Evolutionary conservation across 2,329 filamentous ascomycete species (phyloP), one percentile per base, ranked within the genome.

Genomic region (Fusarium avenaceum): DNA sequence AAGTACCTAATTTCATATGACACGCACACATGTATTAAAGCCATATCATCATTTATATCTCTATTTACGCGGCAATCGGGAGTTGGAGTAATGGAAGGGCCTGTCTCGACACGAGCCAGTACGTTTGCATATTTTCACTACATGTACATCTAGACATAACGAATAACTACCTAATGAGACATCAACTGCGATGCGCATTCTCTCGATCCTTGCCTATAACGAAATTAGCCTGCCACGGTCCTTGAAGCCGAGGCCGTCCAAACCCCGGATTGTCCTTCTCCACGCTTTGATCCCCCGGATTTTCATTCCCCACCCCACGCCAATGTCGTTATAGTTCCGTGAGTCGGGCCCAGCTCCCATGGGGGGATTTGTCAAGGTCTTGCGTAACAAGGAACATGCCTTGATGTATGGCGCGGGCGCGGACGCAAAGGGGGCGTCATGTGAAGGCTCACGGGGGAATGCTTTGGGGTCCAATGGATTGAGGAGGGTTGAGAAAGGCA

Each of bases 211-310:
- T 45, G 22, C 28, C 24, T 46, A 19, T 19, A 46, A 32, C n/a
- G 28, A 40, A 30, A 53, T 62, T 50, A 63, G 48, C 50, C 49
- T 42, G 15, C 58, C 42, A 33, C 50, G 57, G 44, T 43, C 49
- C 56, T 50, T 46, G 13, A 62, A 42, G 46, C 44, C 56, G 44
- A 53, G 20, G 49, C 45, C 45, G 43, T 49, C 46, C 45, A 40
- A 38, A 45, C 46, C 63, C 61, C 67, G 20, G 54, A n/a, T 49
- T 42, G 30, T 50, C 20, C 35, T 63, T 48, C 57, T 67, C 47
- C 63, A 64, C 47, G 59, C 33, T 57, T 57, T 55, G 49, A 43
- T 49, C 67, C 63, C 63, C 67, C 63, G 35, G 67, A 68, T 70
- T 70, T 70, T 69, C 55, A 52, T 49, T 51, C 22, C 47, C 60